phyloP scores from a whole-genome alignment of 139 green algal genomes.

The Micractinium sp. region DNA sequence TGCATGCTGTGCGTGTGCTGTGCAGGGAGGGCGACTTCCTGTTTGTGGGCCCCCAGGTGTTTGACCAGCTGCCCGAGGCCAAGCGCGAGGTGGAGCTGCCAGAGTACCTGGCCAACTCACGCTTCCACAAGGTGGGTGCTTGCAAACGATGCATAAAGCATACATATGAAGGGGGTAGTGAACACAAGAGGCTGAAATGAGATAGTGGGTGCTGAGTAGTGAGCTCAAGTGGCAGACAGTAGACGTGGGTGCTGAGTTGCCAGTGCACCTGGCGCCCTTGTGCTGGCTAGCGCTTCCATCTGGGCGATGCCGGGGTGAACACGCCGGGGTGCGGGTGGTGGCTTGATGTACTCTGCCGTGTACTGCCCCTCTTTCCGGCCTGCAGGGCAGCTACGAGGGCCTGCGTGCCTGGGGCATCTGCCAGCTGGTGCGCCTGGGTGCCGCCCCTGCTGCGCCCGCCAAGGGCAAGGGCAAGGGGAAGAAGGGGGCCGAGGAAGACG shows the following conservation, averaged over 20 bases:
- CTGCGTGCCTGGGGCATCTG: conserved; percentile 79
- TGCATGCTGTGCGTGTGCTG: not conserved
- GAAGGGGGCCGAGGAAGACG: not conserved
- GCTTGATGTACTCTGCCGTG: not conserved
- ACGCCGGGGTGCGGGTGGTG: not conserved
- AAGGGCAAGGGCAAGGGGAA: conserved; percentile 40
- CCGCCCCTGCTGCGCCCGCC: not conserved
- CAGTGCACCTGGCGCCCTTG: no score
- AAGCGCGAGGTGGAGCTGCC: conserved; percentile 48
- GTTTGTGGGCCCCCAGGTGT: conserved; percentile 73
- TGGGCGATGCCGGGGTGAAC: no score
- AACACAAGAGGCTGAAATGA: no score
- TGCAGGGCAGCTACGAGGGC: conserved; percentile 65
- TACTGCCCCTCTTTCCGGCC: not conserved
- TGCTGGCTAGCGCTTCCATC: no score
- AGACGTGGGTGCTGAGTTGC: no score
- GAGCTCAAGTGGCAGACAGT: no score
- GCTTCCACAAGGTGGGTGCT: conserved; percentile 72
- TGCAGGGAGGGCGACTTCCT: conserved; percentile 73
- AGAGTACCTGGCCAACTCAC: conserved; percentile 62
- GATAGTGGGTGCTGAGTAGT: no score
- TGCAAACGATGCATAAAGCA: no score
- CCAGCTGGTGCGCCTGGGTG: conserved; percentile 66
- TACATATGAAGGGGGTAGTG: no score
- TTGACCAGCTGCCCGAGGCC: conserved; percentile 59